Evolutionary conservation across 768 basidiomycete genomes (phyloP), one percentile per base, ranked within the genome.

Genomic region (Tulasnella sp.): DNA sequence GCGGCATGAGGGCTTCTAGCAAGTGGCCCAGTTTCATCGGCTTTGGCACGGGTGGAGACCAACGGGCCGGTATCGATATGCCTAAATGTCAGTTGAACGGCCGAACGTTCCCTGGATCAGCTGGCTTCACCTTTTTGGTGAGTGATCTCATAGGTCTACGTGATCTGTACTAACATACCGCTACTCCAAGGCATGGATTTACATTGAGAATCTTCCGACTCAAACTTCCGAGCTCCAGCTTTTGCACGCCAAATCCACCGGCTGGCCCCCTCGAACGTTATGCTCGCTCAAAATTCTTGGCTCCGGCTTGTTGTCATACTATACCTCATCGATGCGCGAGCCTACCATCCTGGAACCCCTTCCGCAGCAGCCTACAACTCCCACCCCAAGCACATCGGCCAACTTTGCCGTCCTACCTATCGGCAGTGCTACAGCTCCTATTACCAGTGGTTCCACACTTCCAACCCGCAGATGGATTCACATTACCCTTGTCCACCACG

Each of bases 11-110:
- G 81, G 89, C 89, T 37, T 39, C 67, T 40, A 39, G 75, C 49
- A 86, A 89, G 40, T 94, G 93, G 93, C 89, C 91, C 0, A 88
- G 89, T 75, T 93, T 94, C 80, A 87, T 95, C 77, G 91, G 89
- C 2, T 83, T 94, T 79, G 89, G 89, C 80, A 86, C 86, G 1
- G 81, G 84, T 6, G 87, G 91, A 2, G 83, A 87, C 11, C 78
- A 93, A 7, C 83, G 85, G 3, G 81, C 90, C 39, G 82, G 83
- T 0, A 86, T 89, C 67, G 83, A 85, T 17, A 34, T 74, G 49
- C 22, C 36, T 25, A 58, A 74, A 42, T 42, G 42, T 11, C 73
- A 58, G 15, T 67, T 58, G n/a, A 83, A 82, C n/a, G 81, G 82
- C 42, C 87, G 86, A 77, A 87, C 88, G 0, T 81, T 93, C 64